These are phyloP conservation scores for Nicotiana obtusifolia DNA, from an alignment of 257 asterid genomes.

Conservation along the genomic window DNA sequence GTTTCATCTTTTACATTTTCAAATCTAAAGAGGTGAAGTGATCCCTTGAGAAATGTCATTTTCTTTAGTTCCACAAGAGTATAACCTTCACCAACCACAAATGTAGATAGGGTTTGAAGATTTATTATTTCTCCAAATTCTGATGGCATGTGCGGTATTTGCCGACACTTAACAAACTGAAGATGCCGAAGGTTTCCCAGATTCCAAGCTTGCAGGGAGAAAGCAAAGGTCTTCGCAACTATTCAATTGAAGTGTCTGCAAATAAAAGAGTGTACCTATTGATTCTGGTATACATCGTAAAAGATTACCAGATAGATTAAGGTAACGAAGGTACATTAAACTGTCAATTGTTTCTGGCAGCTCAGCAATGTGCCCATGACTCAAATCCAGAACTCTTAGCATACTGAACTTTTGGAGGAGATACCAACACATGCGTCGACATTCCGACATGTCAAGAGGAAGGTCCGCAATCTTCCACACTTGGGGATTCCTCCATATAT, in stretches of 20 bases:
- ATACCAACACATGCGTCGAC: not conserved
- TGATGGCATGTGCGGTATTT: not conserved
- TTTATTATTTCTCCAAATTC: not conserved
- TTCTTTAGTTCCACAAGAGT: not conserved
- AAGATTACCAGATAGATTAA: conserved; percentile 34
- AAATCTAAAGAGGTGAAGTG: not conserved
- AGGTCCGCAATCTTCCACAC: conserved; percentile 31
- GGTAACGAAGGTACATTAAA: conserved; percentile 41
- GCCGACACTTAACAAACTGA: not conserved
- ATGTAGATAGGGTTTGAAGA: not conserved
- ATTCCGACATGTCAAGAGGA: conserved; percentile 9
- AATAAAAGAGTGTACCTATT: not conserved
- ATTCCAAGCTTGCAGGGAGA: not conserved
- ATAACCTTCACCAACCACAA: not conserved
- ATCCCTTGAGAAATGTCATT: not conserved
- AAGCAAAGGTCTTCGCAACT: not conserved
- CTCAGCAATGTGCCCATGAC: conserved; percentile 23
- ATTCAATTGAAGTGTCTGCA: not conserved
- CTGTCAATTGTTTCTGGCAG: conserved; percentile 21
- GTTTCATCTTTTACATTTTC: conserved; percentile 24
- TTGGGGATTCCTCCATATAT: conserved; percentile 6
- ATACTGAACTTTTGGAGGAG: conserved; percentile 23
- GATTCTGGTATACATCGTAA: conserved; percentile 25
- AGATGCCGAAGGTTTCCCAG: not conserved
- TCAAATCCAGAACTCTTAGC: conserved; percentile 38